A percentile compares a stretch with the other conserved stretches of the same genome.
Conservation (phyloP, 2,329 filamentous ascomycete genomes). For the Magnaporthiopsis rhizophila region DNA sequence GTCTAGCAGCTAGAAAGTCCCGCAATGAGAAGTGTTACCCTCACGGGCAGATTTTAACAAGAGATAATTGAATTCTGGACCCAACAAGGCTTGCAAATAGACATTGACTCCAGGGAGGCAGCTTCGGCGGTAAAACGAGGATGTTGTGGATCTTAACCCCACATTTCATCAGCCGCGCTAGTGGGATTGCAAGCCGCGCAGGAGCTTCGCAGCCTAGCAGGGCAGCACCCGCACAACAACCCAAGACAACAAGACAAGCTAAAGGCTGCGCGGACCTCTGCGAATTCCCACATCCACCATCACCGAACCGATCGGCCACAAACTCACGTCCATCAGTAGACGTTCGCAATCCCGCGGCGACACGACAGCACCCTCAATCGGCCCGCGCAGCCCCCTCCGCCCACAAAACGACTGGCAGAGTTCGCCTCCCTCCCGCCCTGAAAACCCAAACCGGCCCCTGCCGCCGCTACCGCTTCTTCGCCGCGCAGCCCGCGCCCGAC, state of each 20-base stretch:
- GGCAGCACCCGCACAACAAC: neutral
- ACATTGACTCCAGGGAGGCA: neutral
- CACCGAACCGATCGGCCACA: neutral
- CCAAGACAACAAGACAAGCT: neutral
- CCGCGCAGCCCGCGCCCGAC: neutral
- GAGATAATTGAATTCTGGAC: neutral
- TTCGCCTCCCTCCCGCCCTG: neutral
- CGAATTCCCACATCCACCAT: neutral
- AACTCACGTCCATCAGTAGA: neutral
- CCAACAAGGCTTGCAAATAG: no score
- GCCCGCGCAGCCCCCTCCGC: no score
- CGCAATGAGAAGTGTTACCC: no score
- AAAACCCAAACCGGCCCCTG: neutral
- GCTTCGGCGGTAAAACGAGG: neutral
- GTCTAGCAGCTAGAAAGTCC: no score
- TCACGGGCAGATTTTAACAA: no score
- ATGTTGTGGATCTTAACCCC: neutral
- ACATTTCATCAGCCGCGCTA: neutral
- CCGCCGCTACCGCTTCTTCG: neutral
- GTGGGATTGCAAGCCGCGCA: neutral
- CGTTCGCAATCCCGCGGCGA: neutral
- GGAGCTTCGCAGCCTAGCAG: neutral
- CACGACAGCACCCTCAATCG: neutral
- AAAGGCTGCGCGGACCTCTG: neutral
- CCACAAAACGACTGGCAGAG: neutral